Conservation (phyloP, 164 flowering plant genomes). For the Umbilicus rupestris region DNA sequence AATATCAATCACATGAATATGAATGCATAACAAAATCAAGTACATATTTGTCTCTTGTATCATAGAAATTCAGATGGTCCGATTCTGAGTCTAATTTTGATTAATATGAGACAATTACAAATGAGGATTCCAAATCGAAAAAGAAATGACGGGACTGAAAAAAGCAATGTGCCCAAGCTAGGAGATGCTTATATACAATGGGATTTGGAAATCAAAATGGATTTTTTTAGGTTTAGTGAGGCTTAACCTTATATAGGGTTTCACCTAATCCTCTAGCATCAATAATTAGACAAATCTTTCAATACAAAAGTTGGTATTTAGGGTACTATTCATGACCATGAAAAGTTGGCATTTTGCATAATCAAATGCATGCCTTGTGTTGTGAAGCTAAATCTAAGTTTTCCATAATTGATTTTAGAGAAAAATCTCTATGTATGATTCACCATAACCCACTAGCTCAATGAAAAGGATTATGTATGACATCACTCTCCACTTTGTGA, state of each 20-base stretch:
- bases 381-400: background rate
- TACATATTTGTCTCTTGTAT: constrained; percentile 5
- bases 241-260: too few species aligned
- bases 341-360: background rate
- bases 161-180: too few species aligned
- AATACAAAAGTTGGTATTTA: background rate
- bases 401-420: background rate
- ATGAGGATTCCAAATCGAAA: too few species aligned
- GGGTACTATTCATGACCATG: background rate
- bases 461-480: constrained; percentile 1
- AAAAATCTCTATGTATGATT: background rate
- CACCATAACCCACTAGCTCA: constrained; percentile 2
- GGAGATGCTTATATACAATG: too few species aligned
- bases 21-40: constrained; percentile 1
- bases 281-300: background rate
- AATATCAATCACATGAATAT: background rate
- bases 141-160: too few species aligned
- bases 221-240: too few species aligned
- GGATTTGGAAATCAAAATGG: too few species aligned
- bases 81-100: background rate
- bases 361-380: constrained; percentile 3
- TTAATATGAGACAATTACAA: too few species aligned
- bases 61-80: background rate
- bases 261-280: too few species aligned
- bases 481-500: background rate